Evolutionary conservation across 371 early-diverging fungal genomes (phyloP).

Genomic region (Haplosporangium sp.): DNA sequence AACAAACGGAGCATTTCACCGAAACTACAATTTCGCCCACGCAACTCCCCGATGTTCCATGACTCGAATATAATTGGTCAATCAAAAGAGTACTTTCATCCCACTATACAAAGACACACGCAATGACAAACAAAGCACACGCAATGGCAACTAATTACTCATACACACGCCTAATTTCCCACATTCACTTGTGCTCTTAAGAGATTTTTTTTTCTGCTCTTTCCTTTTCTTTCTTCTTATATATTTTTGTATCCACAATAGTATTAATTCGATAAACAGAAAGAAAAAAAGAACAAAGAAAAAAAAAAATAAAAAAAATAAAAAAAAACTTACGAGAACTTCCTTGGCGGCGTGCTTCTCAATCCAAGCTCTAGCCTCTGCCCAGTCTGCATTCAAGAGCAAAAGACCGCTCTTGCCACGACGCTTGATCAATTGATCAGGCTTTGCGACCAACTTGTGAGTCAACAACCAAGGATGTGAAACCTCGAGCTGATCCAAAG

Average conservation of each 20-base stretch:
- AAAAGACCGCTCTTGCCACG: conserved; percentile 96
- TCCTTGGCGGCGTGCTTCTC: conserved; percentile 86
- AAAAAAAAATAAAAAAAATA: background rate
- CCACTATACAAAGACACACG: background rate
- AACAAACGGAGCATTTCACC: background rate
- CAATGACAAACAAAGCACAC: background rate
- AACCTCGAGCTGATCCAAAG: conserved; percentile 75
- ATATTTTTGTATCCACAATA: background rate
- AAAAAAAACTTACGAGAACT: conserved; percentile 72
- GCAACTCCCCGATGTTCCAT: background rate
- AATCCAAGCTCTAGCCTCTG: conserved; percentile 91
- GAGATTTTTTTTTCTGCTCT: background rate
- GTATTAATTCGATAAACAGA: no score
- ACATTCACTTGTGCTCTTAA: background rate
- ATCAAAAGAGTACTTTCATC: background rate
- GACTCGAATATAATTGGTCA: background rate
- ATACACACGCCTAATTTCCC: background rate
- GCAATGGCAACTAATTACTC: background rate
- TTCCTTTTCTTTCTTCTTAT: background rate
- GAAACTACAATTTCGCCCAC: conserved; percentile 4
- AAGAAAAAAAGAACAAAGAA: background rate
- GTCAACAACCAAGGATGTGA: conserved; percentile 76
- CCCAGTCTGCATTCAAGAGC: conserved; percentile 91
- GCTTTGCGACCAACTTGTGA: conserved; percentile 93
- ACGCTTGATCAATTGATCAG: conserved; percentile 98